Percentiles rank a stretch among this genome's conserved stretches.
Conservation (phyloP, 179 eudicot genomes). For the Heliamphora pulchella region DNA sequence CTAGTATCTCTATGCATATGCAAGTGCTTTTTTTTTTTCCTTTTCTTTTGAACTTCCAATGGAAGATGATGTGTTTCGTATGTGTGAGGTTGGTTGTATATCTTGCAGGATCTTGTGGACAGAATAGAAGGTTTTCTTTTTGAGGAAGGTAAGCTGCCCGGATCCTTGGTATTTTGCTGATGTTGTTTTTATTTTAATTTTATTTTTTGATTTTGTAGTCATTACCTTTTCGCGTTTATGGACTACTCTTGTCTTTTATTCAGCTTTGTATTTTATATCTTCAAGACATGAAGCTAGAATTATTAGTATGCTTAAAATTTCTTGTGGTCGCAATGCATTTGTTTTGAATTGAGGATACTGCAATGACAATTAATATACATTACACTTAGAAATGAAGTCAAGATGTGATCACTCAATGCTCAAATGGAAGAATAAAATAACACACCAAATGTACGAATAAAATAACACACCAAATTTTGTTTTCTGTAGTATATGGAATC, state of each 20-base stretch:
- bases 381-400: background rate
- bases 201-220: background rate
- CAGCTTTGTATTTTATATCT: background rate
- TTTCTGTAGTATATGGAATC: background rate
- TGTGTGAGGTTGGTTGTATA: background rate
- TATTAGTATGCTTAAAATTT: background rate
- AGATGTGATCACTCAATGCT: background rate
- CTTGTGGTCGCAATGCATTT: background rate
- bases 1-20: background rate
- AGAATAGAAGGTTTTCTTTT: constrained; percentile 47
- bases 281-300: background rate
- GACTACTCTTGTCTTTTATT: background rate
- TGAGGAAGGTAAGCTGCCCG: constrained; percentile 40
- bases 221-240: background rate
- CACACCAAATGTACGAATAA: background rate
- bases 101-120: constrained; percentile 55
- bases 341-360: background rate
- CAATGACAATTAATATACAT: too few species aligned
- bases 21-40: background rate
- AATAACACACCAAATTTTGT: background rate
- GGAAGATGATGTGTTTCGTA: background rate
- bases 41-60: background rate
- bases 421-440: background rate
- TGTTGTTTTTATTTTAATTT: background rate
- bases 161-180: constrained; percentile 6